phyloP scores from a whole-genome alignment of 768 basidiomycete species.

The Kwoniella pini region DNA sequence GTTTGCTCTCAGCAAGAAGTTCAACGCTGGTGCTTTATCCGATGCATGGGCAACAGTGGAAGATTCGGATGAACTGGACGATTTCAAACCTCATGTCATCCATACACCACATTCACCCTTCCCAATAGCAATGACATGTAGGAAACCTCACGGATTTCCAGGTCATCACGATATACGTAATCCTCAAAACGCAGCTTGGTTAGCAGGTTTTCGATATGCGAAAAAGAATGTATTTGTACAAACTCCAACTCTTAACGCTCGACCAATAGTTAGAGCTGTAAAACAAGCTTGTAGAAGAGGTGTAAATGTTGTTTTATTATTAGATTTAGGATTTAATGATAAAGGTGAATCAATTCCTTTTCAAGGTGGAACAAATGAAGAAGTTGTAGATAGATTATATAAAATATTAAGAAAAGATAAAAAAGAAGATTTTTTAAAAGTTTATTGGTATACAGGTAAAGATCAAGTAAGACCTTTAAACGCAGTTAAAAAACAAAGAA shows the following conservation, averaged over 20 bases:
- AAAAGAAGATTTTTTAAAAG: constrained; percentile 58
- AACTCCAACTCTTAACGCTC: constrained; percentile 71
- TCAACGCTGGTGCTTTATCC: constrained; percentile 55
- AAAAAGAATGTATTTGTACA: constrained; percentile 69
- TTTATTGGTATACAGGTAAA: constrained; percentile 62
- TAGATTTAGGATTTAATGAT: constrained; percentile 63
- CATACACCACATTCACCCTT: constrained; percentile 63
- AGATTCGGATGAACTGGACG: constrained; percentile 58
- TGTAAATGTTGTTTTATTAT: constrained; percentile 64
- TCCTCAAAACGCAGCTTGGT: constrained; percentile 70
- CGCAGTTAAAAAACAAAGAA: constrained; percentile 67
- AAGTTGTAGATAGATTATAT: constrained; percentile 66
- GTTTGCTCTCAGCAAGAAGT: constrained; percentile 51
- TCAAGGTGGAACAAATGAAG: constrained; percentile 73
- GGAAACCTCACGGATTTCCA: constrained; percentile 63
- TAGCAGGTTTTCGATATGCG: constrained; percentile 66
- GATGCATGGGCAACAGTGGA: constrained; percentile 57
- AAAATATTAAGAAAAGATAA: constrained; percentile 58
- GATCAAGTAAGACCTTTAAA: constrained; percentile 68
- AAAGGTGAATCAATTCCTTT: constrained; percentile 67
- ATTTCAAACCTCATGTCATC: constrained; percentile 66
- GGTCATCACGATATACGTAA: constrained; percentile 59
- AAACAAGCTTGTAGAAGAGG: constrained; percentile 66
- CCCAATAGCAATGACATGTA: constrained; percentile 69
- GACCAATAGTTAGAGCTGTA: constrained; percentile 63